These are phyloP conservation scores for Metschnikowia koreensis DNA, from an alignment of 805 yeast species.

Conservation along the genomic window DNA sequence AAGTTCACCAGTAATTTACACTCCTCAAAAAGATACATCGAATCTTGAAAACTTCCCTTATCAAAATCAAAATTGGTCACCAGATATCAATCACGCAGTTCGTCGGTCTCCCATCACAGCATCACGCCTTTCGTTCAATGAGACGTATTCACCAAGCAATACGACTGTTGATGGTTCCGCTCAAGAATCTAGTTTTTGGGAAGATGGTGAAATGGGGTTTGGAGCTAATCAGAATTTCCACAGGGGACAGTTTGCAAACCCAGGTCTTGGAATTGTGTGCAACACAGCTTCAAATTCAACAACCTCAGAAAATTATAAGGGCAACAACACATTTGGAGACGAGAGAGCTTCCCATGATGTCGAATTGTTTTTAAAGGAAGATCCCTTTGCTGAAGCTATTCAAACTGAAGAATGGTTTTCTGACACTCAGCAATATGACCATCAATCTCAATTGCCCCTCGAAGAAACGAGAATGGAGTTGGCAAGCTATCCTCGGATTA, in stretches of 20 bases:
- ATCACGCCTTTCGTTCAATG: constrained; percentile 5
- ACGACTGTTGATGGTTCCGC: neutral
- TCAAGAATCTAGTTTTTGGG: neutral
- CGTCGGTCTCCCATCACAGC: constrained; percentile 1
- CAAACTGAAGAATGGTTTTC: neutral
- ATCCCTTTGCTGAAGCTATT: constrained; percentile 1
- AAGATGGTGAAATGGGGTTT: neutral
- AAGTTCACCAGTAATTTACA: neutral
- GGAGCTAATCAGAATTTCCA: neutral
- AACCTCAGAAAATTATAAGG: neutral
- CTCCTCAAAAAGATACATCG: neutral
- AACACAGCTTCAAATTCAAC: neutral
- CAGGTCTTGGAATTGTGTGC: neutral
- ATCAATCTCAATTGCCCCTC: neutral
- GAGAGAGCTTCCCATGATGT: neutral
- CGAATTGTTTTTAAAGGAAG: constrained; percentile 2
- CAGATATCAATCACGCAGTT: neutral
- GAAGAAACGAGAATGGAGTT: neutral
- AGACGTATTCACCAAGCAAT: neutral
- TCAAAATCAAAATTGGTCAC: constrained; percentile 1
- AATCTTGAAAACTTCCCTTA: neutral
- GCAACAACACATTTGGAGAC: neutral
- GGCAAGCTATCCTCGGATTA: neutral
- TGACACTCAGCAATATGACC: neutral
- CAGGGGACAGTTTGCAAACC: neutral